Conservation (phyloP, 495 filamentous ascomycete species). For the Penicillium simplicissimum region DNA sequence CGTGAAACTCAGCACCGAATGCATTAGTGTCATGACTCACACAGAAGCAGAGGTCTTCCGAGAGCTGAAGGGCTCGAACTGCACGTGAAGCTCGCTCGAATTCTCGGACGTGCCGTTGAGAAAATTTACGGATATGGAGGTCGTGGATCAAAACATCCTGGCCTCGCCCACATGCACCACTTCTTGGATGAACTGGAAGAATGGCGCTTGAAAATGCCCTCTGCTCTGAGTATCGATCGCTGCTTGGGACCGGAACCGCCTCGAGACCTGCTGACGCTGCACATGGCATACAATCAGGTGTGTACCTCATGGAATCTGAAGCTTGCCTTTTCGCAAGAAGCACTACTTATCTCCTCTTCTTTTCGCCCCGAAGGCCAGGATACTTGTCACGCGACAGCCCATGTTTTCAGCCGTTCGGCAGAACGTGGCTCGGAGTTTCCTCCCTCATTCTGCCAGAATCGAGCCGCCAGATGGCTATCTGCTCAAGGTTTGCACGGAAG, state of each 20-base stretch:
- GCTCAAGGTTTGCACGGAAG: not conserved
- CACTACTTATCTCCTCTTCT: not conserved
- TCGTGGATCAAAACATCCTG: not conserved
- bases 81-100: constrained; percentile 37
- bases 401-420: constrained; percentile 41
- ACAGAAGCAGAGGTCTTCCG: constrained; percentile 24
- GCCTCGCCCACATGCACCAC: constrained; percentile 16
- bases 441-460: constrained; percentile 14
- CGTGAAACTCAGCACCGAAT: not conserved
- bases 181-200: constrained; percentile 23
- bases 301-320: not conserved
- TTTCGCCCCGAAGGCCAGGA: constrained; percentile 1
- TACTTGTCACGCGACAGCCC: constrained; percentile 33
- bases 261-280: constrained; percentile 24
- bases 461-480: constrained; percentile 20
- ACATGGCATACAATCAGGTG: constrained; percentile 47
- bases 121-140: constrained; percentile 33
- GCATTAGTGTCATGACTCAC: not conserved
- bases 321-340: not conserved
- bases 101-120: constrained; percentile 38
- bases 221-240: constrained; percentile 12
- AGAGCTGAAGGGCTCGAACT: constrained; percentile 35
- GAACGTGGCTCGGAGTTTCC: constrained; percentile 27
- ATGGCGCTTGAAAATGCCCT: constrained; percentile 27
- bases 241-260: constrained; percentile 26